Evolutionary conservation across 495 filamentous ascomycete species (phyloP), one percentile per base, ranked within the genome.

Genomic region (Penicillium simplicissimum): DNA sequence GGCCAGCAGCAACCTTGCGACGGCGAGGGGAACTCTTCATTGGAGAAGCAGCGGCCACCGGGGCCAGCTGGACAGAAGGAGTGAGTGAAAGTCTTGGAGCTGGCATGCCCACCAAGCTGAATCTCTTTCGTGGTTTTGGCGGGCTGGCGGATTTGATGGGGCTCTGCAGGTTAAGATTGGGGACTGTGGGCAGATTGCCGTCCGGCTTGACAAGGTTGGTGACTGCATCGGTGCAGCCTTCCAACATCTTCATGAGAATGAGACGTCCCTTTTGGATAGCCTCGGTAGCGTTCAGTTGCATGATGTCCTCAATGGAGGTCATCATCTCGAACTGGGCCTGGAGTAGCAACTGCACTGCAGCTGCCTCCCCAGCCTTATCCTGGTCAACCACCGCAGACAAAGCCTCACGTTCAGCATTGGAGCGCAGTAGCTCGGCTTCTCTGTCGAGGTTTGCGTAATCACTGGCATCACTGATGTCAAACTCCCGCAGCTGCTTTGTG

Each of bases 241-340:
- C 86, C 48, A 97, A 80, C 61, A 99, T 85, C 61, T 90, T 89
- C 36, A 82, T 78, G 11, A 99, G 87, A 54, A 93, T 86, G n/a
- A 72, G 81, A 67, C 88, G 91, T 33, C 93, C 96, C 61, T 88
- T 87, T 48, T 88, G 78, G 31, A 97, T 81, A 6, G 93, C 93
- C 57, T 96, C 90, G 31, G 64, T 84, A 75, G 95, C 92, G 64
- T 78, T 87, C 84, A 97, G 89, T 33, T 84, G 79, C 66, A 95
- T 82, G 38, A 96, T 89, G 59, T 89, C 88, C 58, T 88, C 85
- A 58, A 99, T 82, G 1, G 90, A 89, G 19, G 88, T 81, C 55
- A 97, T 85, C 3, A 91, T 90, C 70, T 98, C 94, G 67, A 98
- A 95, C 68, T 98, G 94, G 25, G 94, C 91, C 52, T 88, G 87